Conservation (phyloP, 345 rosid species). For the Streptanthus diversifolius region DNA sequence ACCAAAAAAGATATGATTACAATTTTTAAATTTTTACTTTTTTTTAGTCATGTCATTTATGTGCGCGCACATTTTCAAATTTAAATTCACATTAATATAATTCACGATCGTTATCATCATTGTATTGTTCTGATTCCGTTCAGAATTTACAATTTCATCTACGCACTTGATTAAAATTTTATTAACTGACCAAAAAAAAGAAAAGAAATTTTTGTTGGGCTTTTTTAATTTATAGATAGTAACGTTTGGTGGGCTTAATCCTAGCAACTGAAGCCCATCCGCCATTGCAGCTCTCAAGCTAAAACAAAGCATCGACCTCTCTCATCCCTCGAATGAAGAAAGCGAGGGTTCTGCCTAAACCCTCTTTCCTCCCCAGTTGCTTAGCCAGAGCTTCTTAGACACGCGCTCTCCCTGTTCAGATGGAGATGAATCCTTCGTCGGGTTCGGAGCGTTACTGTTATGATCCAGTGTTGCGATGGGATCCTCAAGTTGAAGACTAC, state of each 20-base stretch:
- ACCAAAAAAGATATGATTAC: too few species aligned
- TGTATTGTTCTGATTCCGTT: too few species aligned
- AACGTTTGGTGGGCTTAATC: background rate
- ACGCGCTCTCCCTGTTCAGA: background rate
- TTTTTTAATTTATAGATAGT: background rate
- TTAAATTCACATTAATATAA: too few species aligned
- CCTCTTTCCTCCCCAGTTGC: slow-evolving; percentile 17
- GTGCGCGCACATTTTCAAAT: too few species aligned
- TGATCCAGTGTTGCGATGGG: slow-evolving; percentile 71
- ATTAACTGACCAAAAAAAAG: background rate
- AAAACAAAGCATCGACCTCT: background rate
- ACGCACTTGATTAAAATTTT: background rate
- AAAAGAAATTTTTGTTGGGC: background rate
- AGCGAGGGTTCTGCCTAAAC: slow-evolving; percentile 50
- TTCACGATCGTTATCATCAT: too few species aligned
- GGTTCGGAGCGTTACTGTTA: slow-evolving; percentile 69
- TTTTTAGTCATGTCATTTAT: too few species aligned
- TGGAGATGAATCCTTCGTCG: slow-evolving; percentile 51
- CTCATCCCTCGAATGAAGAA: slow-evolving; percentile 47
- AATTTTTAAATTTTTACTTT: too few species aligned
- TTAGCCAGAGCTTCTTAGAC: slow-evolving; percentile 16
- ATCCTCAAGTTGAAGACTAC: slow-evolving; percentile 78
- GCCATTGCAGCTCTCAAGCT: slow-evolving; percentile 14
- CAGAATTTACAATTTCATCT: background rate
- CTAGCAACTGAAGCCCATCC: slow-evolving; percentile 10